Conservation (phyloP, 192 early-diverging fungal species). For the Funneliformis geosporum region DNA sequence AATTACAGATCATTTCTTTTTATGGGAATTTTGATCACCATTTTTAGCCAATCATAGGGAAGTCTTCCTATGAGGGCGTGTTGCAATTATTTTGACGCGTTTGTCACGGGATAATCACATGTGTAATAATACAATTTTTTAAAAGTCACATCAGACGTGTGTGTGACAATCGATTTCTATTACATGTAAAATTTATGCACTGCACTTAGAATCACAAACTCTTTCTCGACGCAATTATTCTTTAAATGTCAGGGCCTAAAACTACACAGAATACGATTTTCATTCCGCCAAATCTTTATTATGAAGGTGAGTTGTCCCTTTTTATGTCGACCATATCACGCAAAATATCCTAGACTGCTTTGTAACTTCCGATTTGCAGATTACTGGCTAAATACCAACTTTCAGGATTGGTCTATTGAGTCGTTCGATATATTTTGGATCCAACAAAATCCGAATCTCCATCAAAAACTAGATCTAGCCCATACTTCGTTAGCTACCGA, state of each 20-base stretch:
- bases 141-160: too few species aligned
- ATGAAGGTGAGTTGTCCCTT: slow-evolving; percentile 12
- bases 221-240: neutral
- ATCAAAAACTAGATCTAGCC: slow-evolving; percentile 5
- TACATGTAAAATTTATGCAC: too few species aligned
- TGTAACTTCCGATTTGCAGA: slow-evolving; percentile 20
- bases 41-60: too few species aligned
- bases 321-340: neutral
- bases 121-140: too few species aligned
- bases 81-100: too few species aligned
- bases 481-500: slow-evolving; percentile 17
- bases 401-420: slow-evolving; percentile 25
- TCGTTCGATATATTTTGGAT: slow-evolving; percentile 28
- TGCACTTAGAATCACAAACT: too few species aligned
- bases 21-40: too few species aligned
- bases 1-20: too few species aligned
- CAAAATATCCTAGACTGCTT: slow-evolving; percentile 8
- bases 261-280: slow-evolving; percentile 3
- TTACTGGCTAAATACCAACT: slow-evolving; percentile 15
- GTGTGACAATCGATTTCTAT: too few species aligned
- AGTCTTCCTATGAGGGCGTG: too few species aligned
- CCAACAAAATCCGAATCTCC: slow-evolving; percentile 14
- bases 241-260: slow-evolving; percentile 22
- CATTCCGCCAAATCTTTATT: slow-evolving; percentile 3
- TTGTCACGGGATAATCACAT: too few species aligned